Percentiles rank a stretch among this genome's conserved stretches.
Conservation (phyloP, 2,329 filamentous ascomycete species). For the Fusarium sororula region DNA sequence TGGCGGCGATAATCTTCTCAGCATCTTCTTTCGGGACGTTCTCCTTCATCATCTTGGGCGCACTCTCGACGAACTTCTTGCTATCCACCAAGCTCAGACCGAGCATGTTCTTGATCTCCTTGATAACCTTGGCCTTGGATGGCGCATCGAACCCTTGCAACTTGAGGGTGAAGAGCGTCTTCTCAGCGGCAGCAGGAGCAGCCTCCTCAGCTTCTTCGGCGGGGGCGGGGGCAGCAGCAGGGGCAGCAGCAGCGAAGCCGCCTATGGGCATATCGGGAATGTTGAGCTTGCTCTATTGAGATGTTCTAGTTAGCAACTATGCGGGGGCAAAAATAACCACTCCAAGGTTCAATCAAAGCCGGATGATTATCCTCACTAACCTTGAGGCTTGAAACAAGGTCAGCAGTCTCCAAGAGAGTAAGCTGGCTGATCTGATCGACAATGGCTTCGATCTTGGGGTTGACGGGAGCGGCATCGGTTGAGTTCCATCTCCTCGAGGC, state of each 20-base stretch:
- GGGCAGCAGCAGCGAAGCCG: slow-evolving; percentile 79
- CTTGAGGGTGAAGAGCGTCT: slow-evolving; percentile 96
- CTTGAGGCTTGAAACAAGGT: slow-evolving; percentile 94
- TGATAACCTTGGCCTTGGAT: slow-evolving; percentile 99
- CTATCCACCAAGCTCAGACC: slow-evolving; percentile 96
- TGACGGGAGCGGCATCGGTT: slow-evolving; percentile 74
- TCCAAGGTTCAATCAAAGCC: slow-evolving; percentile 19
- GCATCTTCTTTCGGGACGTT: slow-evolving; percentile 98
- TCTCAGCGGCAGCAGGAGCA: slow-evolving; percentile 90
- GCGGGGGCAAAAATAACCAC: neutral
- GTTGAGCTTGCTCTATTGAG: slow-evolving; percentile 82
- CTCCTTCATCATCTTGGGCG: slow-evolving; percentile 99
- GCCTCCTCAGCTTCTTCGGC: slow-evolving; percentile 87
- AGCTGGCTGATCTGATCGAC: slow-evolving; percentile 99
- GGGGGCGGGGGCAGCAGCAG: slow-evolving; percentile 67
- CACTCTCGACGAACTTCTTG: slow-evolving; percentile 99
- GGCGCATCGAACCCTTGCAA: slow-evolving; percentile 87
- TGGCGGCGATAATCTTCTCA: slow-evolving; percentile 94
- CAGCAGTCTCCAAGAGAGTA: slow-evolving; percentile 96
- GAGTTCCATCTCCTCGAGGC: slow-evolving; percentile 84
- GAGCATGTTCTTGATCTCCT: slow-evolving; percentile 97
- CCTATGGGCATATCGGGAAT: slow-evolving; percentile 98
- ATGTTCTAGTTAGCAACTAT: slow-evolving; percentile 23
- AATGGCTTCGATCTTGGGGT: slow-evolving; percentile 92
- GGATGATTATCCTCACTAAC: slow-evolving; percentile 57